These are phyloP conservation scores for Pythium aristosporum DNA, from an alignment of 352 stramenopile species.

Conservation along the genomic window DNA sequence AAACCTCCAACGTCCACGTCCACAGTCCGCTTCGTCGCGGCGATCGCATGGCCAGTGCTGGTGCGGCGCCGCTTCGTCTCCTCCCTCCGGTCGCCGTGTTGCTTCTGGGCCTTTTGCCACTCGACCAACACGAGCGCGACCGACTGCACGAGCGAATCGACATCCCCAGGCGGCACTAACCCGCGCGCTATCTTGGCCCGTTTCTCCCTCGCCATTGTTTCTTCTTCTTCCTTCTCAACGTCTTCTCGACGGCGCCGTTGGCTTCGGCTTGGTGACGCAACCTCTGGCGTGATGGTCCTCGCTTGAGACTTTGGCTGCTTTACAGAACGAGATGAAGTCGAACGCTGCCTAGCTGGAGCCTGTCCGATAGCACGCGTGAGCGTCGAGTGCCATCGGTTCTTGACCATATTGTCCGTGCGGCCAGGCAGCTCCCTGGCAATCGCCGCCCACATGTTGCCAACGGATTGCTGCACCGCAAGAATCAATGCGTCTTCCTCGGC, in stretches of 20 bases:
- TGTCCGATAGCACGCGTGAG: background rate
- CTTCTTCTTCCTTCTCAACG: too few species aligned
- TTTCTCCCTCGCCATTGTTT: background rate
- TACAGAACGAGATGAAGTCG: background rate
- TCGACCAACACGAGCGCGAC: background rate
- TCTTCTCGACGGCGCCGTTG: background rate
- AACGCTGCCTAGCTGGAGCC: background rate
- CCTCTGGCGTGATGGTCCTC: background rate
- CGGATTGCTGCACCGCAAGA: slow-evolving; percentile 17
- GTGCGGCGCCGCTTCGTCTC: background rate
- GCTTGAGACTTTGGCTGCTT: too few species aligned
- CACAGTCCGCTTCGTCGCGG: too few species aligned
- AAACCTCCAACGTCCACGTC: too few species aligned
- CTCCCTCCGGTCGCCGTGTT: background rate
- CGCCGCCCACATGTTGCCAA: slow-evolving; percentile 90
- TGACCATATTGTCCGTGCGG: slow-evolving; percentile 86
- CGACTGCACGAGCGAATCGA: background rate
- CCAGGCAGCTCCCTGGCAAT: slow-evolving; percentile 90
- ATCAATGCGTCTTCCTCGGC: slow-evolving; percentile 62
- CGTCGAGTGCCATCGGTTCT: slow-evolving; percentile 6
- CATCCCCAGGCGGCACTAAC: background rate
- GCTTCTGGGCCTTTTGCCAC: background rate
- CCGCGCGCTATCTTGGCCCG: background rate
- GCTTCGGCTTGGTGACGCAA: background rate
- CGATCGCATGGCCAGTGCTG: background rate